A percentile compares a stretch with the other conserved stretches of the same genome.
phyloP scores from a whole-genome alignment of 768 basidiomycete genomes.

The Serendipita indica region DNA sequence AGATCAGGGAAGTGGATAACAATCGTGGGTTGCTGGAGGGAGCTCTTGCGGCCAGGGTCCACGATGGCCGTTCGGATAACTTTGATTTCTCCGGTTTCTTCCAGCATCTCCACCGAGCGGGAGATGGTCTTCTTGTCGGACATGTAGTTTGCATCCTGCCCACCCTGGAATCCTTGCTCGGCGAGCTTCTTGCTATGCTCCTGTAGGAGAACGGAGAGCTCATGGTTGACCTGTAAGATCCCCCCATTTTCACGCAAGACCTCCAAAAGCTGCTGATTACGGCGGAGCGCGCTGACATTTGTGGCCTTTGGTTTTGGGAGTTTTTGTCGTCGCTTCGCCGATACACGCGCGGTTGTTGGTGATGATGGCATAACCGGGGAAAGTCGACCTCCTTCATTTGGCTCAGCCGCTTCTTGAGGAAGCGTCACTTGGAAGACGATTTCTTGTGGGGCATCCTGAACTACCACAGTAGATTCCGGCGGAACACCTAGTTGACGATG shows the following conservation, averaged over 20 bases:
- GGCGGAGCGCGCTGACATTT: constrained; percentile 63
- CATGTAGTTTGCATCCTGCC: constrained; percentile 58
- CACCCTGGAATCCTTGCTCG: constrained; percentile 37
- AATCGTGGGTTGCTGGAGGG: constrained; percentile 35
- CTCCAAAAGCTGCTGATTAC: constrained; percentile 65
- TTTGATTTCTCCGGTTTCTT: constrained; percentile 52
- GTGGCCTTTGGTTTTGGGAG: constrained; percentile 1
- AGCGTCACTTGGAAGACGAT: too few species aligned
- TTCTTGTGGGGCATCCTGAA: too few species aligned
- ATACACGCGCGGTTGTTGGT: not conserved
- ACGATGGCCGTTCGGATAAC: constrained; percentile 50
- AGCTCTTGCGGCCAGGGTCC: constrained; percentile 27
- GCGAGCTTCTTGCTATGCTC: constrained; percentile 26
- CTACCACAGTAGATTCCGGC: too few species aligned
- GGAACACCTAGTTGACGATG: too few species aligned
- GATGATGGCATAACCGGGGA: too few species aligned
- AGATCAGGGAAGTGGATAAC: constrained; percentile 52
- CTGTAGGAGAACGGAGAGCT: constrained; percentile 13
- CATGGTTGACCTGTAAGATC: constrained; percentile 43
- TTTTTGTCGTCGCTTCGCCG: not conserved
- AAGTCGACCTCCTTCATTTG: too few species aligned
- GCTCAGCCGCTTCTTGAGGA: too few species aligned
- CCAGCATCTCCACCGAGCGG: constrained; percentile 43
- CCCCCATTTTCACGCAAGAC: constrained; percentile 55
- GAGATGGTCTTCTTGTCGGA: constrained; percentile 58